Base-by-base conservation (phyloP, 192 early-diverging fungal species). In the Spinellus fusiger region DNA sequence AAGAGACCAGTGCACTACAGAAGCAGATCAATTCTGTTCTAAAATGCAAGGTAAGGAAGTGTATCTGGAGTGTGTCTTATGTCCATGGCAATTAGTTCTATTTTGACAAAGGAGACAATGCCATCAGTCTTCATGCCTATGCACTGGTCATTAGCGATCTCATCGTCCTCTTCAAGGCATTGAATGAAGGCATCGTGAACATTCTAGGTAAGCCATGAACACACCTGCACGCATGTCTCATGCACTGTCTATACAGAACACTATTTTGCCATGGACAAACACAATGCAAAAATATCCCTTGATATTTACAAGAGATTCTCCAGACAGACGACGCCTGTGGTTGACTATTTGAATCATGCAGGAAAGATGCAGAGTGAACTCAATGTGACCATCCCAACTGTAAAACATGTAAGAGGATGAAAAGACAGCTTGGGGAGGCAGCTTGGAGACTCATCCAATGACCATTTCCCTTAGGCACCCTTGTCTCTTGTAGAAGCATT, bases 161-260 rank as follows among this genome's bases (percentile, higher is more conserved):
- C 61, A 65, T 93, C 35, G 63, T 77, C 1, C 62, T 93, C 7
- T 93, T 92, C 56, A 85, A 90, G 63, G 74, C 88, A 6, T 63
- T 89, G 58, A 93, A 92, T 66, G 91, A 93, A 73, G 86, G 84
- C 13, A 84, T 91, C 20, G 89, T 93, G 38, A 81, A 83, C 56
- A 85, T 91, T 44, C 67, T 93, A 13, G 79, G 87, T 84, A 77
- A 59, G 79, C 15, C 4, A 54, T 31, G 16, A 15, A 35, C 10
- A 23, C 12, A 47, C 20, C 1, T 2, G 4, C 18, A 22, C 10
- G 22, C n/a, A n/a, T n/a, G n/a, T n/a, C 28, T 53, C 12, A 25
- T 7, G 31, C 46, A 46, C 54, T 16, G 27, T 48, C 31, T 23
- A 48, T 56, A 32, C 62, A 84, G 86, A 85, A 48, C 70, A 81